phyloP scores from a whole-genome alignment of 176 grass and related monocot species.

The Musa troglodytarum region DNA sequence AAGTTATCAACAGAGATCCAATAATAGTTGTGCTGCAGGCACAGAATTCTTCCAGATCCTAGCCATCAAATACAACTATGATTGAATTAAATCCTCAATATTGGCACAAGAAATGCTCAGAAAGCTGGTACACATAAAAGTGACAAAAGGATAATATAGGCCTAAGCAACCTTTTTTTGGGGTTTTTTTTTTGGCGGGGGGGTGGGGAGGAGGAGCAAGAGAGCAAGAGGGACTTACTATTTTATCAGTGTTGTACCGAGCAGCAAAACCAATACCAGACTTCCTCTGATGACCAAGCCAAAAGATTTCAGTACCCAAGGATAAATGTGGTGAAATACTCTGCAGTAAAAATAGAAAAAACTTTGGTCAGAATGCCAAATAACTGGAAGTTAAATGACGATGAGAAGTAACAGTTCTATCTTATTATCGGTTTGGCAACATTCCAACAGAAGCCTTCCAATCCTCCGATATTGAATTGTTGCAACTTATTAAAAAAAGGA shows the following conservation, averaged over 20 bases:
- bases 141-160: background rate
- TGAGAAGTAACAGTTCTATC: too few relatives aligned
- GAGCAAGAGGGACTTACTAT: conserved; percentile 27
- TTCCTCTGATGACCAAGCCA: conserved; percentile 61
- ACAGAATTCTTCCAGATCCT: background rate
- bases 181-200: too few relatives aligned
- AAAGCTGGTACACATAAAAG: background rate
- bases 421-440: too few relatives aligned
- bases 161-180: background rate
- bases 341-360: conserved; percentile 21
- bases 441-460: too few relatives aligned
- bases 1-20: background rate
- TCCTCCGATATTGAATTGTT: too few relatives aligned
- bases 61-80: background rate
- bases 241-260: conserved; percentile 66
- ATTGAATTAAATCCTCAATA: background rate
- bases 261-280: conserved; percentile 62
- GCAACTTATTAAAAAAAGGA: too few relatives aligned
- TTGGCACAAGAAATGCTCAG: background rate
- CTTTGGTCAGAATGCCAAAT: background rate
- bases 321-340: conserved; percentile 73
- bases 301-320: conserved; percentile 57
- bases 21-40: background rate
- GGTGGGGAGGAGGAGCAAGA: background rate
- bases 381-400: too few relatives aligned